Percentiles rank a stretch among this genome's conserved stretches.
phyloP scores from a whole-genome alignment of 2,329 filamentous ascomycete genomes.

The Cladosporium sp. region DNA sequence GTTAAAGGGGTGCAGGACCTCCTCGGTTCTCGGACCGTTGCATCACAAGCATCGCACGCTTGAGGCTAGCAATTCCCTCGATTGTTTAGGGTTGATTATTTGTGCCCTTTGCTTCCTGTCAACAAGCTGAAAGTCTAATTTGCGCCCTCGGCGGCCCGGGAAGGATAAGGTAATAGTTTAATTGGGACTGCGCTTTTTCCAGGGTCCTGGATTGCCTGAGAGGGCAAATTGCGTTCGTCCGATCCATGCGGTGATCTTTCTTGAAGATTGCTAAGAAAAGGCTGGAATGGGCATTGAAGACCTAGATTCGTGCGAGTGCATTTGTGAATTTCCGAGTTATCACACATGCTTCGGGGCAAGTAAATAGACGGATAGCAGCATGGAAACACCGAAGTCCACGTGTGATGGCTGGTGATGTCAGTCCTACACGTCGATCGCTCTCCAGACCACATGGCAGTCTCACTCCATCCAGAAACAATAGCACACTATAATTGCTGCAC shows the following conservation, averaged over 20 bases:
- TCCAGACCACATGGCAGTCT: conserved; percentile 1
- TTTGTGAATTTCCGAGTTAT: background rate
- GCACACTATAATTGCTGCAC: background rate
- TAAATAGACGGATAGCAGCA: no score
- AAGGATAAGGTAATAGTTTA: no score
- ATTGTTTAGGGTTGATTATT: background rate
- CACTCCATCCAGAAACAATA: background rate
- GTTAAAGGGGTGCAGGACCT: background rate
- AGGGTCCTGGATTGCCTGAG: no score
- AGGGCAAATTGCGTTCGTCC: no score
- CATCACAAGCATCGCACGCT: background rate
- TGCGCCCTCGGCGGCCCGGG: background rate
- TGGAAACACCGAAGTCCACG: background rate
- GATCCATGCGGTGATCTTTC: no score
- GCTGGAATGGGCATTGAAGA: no score
- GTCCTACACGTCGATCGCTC: background rate
- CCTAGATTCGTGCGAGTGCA: background rate
- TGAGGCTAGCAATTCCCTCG: background rate
- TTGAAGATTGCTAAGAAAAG: no score
- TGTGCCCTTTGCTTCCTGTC: background rate
- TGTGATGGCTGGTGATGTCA: background rate
- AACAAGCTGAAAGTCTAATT: conserved; percentile 1
- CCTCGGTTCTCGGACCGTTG: background rate
- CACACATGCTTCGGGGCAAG: background rate
- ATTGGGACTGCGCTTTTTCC: no score